Conservation (phyloP, 2,329 filamentous ascomycete species). For the Pseudogymnoascus sp. region DNA sequence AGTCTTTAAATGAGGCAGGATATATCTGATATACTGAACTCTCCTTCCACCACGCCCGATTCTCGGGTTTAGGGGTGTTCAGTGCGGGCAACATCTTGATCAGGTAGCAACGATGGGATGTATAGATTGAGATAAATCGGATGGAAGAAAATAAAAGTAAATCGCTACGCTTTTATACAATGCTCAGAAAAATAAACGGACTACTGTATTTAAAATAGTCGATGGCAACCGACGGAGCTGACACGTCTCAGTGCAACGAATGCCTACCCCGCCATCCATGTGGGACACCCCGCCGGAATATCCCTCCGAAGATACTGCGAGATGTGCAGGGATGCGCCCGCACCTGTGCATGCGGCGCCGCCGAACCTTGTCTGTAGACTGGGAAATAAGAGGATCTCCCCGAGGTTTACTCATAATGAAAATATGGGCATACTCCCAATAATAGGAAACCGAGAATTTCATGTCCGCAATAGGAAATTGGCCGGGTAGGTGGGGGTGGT, state of each 20-base stretch:
- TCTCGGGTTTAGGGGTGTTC: background rate
- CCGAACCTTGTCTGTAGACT: background rate
- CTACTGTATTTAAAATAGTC: background rate
- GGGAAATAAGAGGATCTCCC: background rate
- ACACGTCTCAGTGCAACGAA: background rate
- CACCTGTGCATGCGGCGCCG: background rate
- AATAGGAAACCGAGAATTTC: background rate
- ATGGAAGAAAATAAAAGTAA: background rate
- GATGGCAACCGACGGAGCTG: background rate
- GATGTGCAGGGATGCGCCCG: background rate
- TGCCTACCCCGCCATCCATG: background rate
- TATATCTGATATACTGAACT: constrained; percentile 48
- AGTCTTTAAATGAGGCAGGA: constrained; percentile 49
- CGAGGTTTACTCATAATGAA: background rate
- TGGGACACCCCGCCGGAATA: constrained; percentile 3
- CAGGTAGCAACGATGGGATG: background rate
- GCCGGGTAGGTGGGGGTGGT: background rate
- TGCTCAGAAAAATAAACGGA: background rate
- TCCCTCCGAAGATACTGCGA: background rate
- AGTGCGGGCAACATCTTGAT: background rate
- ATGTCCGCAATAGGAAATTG: background rate
- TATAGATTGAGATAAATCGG: background rate
- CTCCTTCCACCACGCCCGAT: constrained; percentile 34
- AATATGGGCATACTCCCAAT: background rate
- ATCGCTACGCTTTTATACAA: background rate